Evolutionary conservation across 129 eudicot genomes (phyloP).

Genomic region (Artemisia tridentata): DNA sequence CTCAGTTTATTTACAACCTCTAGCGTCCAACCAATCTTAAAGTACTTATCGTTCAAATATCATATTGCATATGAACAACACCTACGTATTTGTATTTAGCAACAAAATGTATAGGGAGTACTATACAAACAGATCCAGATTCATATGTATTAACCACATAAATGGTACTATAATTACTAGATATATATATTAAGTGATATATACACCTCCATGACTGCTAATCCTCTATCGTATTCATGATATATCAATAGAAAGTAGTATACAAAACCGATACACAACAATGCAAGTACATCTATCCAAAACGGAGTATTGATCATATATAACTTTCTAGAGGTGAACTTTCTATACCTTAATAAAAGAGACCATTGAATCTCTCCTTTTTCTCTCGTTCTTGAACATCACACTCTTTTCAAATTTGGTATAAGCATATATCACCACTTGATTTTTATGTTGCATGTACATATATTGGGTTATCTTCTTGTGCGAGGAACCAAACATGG

Average conservation of each 20-base stretch:
- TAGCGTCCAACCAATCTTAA: too few relatives aligned
- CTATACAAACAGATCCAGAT: neutral
- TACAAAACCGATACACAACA: constrained; percentile 1
- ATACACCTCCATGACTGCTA: constrained; percentile 21
- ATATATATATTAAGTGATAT: constrained; percentile 17
- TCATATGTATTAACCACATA: constrained; percentile 1
- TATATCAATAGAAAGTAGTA: neutral
- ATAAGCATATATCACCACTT: constrained; percentile 2
- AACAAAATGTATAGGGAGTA: neutral
- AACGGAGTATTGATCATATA: constrained; percentile 19
- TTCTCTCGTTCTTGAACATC: constrained; percentile 11
- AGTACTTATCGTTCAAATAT: neutral
- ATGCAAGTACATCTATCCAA: constrained; percentile 13
- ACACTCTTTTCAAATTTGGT: neutral
- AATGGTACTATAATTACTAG: constrained; percentile 2
- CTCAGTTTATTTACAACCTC: too few relatives aligned
- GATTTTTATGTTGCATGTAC: constrained; percentile 25
- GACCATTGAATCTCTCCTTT: constrained; percentile 9
- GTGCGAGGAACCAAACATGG: constrained; percentile 10
- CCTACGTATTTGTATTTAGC: constrained; percentile 1
- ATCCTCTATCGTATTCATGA: constrained; percentile 13
- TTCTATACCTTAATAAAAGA: constrained; percentile 19
- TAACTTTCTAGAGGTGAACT: constrained; percentile 2
- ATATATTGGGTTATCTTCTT: constrained; percentile 19
- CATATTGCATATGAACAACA: neutral